Base-by-base conservation (phyloP, 2,329 filamentous ascomycete species). In the Escovopsis sp. region DNA sequence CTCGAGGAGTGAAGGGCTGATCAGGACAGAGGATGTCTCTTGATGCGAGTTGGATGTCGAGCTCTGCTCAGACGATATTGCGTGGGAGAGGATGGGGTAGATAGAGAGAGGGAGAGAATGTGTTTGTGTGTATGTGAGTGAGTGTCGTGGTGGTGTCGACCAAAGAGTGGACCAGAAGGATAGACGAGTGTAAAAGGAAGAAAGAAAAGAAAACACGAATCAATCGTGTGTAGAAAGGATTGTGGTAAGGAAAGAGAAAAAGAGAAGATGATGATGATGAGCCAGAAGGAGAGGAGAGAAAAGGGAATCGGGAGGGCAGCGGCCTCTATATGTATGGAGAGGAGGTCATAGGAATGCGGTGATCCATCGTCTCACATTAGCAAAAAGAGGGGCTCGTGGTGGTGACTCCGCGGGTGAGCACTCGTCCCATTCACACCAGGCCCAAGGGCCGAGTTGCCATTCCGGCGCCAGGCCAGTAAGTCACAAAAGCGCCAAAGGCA, bases 171-270 rank as follows among this genome's bases (percentile, higher is more conserved):
- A n/a, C 13, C 15, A 11, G 13, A 27, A 14, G 32, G 16, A 33
- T 10, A 33, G 16, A 11, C 15, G 17, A 17, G 14, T 14, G 13
- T n/a, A 23, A 23, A 26, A 13, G 21, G 25, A 11, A 27, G 18
- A 14, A 23, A 18, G n/a, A 12, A 33, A 19, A 4, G 16, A n/a
- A 14, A 27, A 34, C 32, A 34, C 32, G 23, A 34, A 10, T 34
- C 32, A 34, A 34, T 34, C 32, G 32, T 34, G 13, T 27, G 25
- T 14, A 10, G 23, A 34, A 34, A 34, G 32, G 32, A 34, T 11
- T 34, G 32, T 34, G 21, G 21, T 11, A 25, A 25, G 21, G 21
- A 25, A 25, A 25, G 21, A 25, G 21, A 25, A 25, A 9, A 11
- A 25, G 21, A 25, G 21, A 25, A 9, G n/a, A 19, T 27, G 32